Base-by-base conservation (phyloP, 805 yeast species). In the Naumovozyma dairenensis region DNA sequence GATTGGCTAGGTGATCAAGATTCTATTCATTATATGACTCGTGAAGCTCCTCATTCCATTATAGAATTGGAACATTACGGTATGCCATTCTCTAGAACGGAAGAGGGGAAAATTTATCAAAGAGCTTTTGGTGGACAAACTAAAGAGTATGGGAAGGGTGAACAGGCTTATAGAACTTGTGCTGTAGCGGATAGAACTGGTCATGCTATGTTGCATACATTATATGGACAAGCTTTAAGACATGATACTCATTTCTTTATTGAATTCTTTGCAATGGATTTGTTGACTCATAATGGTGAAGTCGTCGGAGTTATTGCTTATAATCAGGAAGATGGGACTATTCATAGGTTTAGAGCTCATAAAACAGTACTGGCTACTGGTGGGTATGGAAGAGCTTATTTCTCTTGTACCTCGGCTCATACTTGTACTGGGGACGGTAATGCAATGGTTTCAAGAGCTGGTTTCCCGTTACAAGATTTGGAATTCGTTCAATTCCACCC, bases 1-100 rank as follows among this genome's bases (percentile, higher is more conserved):
- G 98, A 89, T 67, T 89, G 98, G 98, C 76, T 89, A 44, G 98
- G 98, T 57, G 98, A 89, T 66, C 98, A 89, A 69, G 98, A 89
- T 59, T 96, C 97, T 36, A 89, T 92, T 59, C 97, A 89, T 67
- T 89, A 89, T 68, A 89, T 89, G 98, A 89, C 98, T 38, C 78
- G 86, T 61, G 97, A 89, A 67, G 98, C 98, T 18, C 96, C 97
- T 28, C 75, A 77, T 48, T 81, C 96, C 29, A 89, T 89, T 53
- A 85, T 87, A 54, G 98, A 89, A 69, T 72, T 89, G 59, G 98
- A 89, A 70, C 95, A 92, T 66, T 92, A 76, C 63, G 98, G 98
- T 70, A 93, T 92, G 49, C 98, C 98, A 40, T 89, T 89, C 68
- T 85, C 96, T 35, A 80, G 98, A 73, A 89, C 85, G 53, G 92